Conservation (phyloP, 345 rosid genomes). For the Populus nigra region DNA sequence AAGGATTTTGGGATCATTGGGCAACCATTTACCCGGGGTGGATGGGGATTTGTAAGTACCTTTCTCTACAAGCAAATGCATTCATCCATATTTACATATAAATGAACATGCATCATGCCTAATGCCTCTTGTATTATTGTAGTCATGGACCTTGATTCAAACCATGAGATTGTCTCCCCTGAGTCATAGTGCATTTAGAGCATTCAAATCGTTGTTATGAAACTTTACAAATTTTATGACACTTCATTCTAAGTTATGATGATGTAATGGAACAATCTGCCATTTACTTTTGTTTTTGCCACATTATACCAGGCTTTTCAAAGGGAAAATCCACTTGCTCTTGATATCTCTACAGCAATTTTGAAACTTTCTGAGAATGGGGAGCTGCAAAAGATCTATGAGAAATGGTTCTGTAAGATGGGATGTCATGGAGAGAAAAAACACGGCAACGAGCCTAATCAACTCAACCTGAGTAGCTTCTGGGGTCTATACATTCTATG, state of each 20-base stretch:
- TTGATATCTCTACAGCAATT: slow-evolving; percentile 84
- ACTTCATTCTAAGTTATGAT: neutral
- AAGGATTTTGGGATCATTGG: slow-evolving; percentile 69
- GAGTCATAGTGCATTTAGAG: neutral
- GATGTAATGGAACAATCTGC: neutral
- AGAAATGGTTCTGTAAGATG: slow-evolving; percentile 62
- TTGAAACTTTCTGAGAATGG: slow-evolving; percentile 72
- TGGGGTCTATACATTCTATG: slow-evolving; percentile 76
- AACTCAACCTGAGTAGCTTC: slow-evolving; percentile 65
- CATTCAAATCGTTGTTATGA: neutral
- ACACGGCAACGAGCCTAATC: slow-evolving; percentile 38
- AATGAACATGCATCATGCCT: neutral
- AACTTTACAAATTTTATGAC: neutral
- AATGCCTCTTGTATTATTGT: neutral
- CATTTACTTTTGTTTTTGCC: neutral
- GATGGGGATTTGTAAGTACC: slow-evolving; percentile 96
- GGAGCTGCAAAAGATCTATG: slow-evolving; percentile 54
- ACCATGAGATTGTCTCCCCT: neutral
- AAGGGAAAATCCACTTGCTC: slow-evolving; percentile 66
- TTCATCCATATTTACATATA: neutral
- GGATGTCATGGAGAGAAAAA: slow-evolving; percentile 42
- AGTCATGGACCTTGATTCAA: neutral
- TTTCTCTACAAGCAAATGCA: slow-evolving; percentile 12
- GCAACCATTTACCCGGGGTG: slow-evolving; percentile 65
- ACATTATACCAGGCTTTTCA: slow-evolving; percentile 57